Evolutionary conservation across 2,329 filamentous ascomycete genomes (phyloP), one percentile per base, ranked within the genome.

Genomic region (Curvularia sp.): DNA sequence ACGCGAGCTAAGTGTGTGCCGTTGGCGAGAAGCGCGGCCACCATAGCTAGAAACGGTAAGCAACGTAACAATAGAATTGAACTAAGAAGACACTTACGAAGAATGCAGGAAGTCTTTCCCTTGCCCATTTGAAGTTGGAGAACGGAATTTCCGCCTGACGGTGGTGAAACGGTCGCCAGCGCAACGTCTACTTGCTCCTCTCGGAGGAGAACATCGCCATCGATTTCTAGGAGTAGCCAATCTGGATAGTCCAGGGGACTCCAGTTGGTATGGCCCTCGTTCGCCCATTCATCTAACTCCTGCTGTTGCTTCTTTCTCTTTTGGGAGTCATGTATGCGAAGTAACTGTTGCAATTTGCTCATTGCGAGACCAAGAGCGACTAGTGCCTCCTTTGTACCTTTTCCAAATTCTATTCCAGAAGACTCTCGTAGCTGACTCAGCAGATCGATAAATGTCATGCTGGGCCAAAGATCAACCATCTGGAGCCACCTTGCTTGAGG

Each of bases 71-170:
- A 28, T 28, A 8, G 26, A 28, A 28, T 28, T 28, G 26, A 6
- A 8, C 26, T 28, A 2, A 8, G 1, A 28, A 28, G 26, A 2
- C 26, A 28, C 26, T 28, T 28, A 28, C 26, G 71, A 1, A 74
- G 55, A 12, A 93, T 91, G 1, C 90, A 85, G 0, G 88, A 89
- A 0, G 85, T 87, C 71, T 88, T 88, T 0, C 85, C 83, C 76
- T 88, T 82, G 0, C 88, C 88, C 87, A 90, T 90, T 60, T 89
- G 86, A 74, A 90, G 82, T 60, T 90, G 88, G 1, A 89, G 63
- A 0, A 89, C 85, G 0, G 86, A 86, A 58, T 89, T 89, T 0
- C 74, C 62, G 0, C 77, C 75, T 0, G 83, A 85, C 0, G 65
- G 55, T 0, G 88, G 88, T 0, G 75, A 75, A 1, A 88, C 86